phyloP scores from a whole-genome alignment of 2,329 filamentous ascomycete genomes.

The Bipolaris bicolor region DNA sequence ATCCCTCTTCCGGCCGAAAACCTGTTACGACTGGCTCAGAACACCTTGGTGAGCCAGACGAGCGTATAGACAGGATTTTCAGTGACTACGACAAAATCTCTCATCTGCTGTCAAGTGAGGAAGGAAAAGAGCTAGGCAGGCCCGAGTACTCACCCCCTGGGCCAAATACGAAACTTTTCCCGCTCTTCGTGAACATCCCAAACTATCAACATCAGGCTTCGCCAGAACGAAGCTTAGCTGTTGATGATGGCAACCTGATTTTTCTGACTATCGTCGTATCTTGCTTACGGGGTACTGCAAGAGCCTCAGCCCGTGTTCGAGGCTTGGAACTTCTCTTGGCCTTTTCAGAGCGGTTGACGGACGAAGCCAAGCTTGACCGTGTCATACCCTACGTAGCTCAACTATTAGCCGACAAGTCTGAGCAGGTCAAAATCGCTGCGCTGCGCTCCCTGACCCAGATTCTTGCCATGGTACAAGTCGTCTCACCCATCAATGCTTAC shows the following conservation, averaged over 20 bases:
- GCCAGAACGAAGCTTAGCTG: constrained; percentile 64
- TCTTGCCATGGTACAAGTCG: constrained; percentile 79
- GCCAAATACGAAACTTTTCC: constrained; percentile 68
- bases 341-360: constrained; percentile 87
- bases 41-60: constrained; percentile 86
- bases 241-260: constrained; percentile 89
- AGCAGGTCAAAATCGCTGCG: constrained; percentile 84
- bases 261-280: constrained; percentile 89
- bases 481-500: constrained; percentile 75
- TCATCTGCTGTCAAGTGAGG: constrained; percentile 82
- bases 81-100: constrained; percentile 98
- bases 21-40: constrained; percentile 70
- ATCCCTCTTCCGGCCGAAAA: constrained; percentile 80
- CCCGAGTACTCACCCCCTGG: constrained; percentile 41
- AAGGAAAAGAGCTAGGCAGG: constrained; percentile 53
- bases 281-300: constrained; percentile 85
- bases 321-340: constrained; percentile 91
- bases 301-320: constrained; percentile 83
- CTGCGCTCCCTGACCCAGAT: constrained; percentile 88
- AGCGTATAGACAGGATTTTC: constrained; percentile 90
- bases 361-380: constrained; percentile 93
- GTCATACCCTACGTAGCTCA: constrained; percentile 89
- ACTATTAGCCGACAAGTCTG: constrained; percentile 79
- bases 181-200: constrained; percentile 83
- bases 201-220: constrained; percentile 77